Conservation (phyloP, 495 filamentous ascomycete species). For the Chaetomium cochliodes region DNA sequence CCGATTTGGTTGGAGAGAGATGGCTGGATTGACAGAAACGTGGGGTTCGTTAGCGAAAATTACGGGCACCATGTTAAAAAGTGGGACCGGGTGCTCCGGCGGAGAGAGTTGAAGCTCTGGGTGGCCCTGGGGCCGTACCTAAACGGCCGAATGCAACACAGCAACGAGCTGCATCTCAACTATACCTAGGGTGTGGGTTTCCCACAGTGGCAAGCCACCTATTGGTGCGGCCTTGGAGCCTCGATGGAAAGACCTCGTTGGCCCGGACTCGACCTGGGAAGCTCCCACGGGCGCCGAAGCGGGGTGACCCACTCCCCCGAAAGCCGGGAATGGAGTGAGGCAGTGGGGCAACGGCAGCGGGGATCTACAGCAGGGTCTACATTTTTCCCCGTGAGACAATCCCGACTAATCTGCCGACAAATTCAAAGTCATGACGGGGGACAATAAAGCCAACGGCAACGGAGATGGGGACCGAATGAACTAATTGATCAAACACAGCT, state of each 20-base stretch:
- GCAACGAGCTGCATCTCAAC: no score
- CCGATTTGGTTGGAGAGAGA: neutral
- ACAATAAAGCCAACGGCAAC: no score
- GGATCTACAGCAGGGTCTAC: conserved; percentile 33
- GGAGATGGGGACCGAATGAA: neutral
- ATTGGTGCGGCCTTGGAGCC: neutral
- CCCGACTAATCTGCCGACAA: conserved; percentile 35
- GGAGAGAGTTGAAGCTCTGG: neutral
- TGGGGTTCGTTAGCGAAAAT: neutral
- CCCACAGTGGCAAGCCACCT: neutral
- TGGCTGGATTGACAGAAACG: neutral
- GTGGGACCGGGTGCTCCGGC: neutral
- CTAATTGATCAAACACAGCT: neutral
- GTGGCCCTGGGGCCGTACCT: neutral
- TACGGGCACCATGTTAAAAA: neutral
- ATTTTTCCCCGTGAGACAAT: conserved; percentile 31
- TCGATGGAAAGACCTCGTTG: neutral
- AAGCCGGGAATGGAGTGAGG: neutral
- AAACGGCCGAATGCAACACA: neutral
- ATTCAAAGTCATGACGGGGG: conserved; percentile 1
- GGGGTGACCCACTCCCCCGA: conserved; percentile 14
- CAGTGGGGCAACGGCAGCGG: conserved; percentile 12
- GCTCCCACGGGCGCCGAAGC: conserved; percentile 3
- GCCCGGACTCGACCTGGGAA: neutral
- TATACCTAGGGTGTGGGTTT: no score